These are phyloP conservation scores for Gaeumannomyces tritici DNA, from an alignment of 2,329 filamentous ascomycete genomes.

Conservation along the genomic window DNA sequence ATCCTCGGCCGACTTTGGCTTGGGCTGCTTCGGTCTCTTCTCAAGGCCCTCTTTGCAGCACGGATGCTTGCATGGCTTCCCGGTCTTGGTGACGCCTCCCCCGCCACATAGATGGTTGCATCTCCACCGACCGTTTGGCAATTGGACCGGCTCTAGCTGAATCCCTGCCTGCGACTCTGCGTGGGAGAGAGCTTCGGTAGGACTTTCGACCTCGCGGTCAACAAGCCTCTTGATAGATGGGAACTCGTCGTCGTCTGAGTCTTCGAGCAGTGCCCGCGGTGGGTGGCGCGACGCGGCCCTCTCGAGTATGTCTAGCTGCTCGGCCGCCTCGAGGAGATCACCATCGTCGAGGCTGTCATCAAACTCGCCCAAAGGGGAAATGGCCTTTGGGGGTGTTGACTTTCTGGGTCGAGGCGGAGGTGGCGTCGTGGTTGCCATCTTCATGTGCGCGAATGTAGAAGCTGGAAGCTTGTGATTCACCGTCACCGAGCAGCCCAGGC, in stretches of 20 bases:
- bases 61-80: conserved; percentile 52
- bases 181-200: not conserved
- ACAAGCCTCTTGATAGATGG: not conserved
- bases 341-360: conserved; percentile 1
- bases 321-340: not conserved
- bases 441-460: not conserved
- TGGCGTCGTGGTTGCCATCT: not conserved
- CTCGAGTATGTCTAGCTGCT: not conserved
- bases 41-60: conserved; percentile 66
- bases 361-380: not conserved
- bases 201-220: not conserved
- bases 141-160: conserved; percentile 31
- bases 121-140: conserved; percentile 63
- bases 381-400: too few species aligned
- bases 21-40: conserved; percentile 40
- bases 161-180: not conserved
- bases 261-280: not conserved
- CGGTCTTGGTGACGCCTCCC: conserved; percentile 23
- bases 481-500: conserved; percentile 32
- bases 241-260: conserved; percentile 3
- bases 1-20: not conserved
- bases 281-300: not conserved
- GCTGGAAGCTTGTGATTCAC: conserved; percentile 9
- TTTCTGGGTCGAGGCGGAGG: conserved; percentile 8
- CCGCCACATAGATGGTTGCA: conserved; percentile 61